Conservation (phyloP, 345 rosid species). For the Litchi chinensis region DNA sequence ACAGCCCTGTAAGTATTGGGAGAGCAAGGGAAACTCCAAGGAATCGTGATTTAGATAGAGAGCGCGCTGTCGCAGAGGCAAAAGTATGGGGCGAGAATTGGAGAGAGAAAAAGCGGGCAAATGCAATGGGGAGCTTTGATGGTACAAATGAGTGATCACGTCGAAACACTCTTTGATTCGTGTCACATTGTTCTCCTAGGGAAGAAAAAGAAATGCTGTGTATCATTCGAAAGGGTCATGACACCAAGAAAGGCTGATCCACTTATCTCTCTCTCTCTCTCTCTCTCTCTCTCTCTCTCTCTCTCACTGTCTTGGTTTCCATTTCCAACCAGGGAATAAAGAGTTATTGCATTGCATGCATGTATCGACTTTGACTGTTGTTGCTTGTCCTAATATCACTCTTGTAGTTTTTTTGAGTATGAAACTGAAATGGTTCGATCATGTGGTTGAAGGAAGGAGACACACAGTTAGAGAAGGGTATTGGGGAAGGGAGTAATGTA, state of each 20-base stretch:
- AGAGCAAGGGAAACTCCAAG: slow-evolving; percentile 75
- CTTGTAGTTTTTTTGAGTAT: slow-evolving; percentile 28
- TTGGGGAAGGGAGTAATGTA: slow-evolving; percentile 10
- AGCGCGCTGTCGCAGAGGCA: slow-evolving; percentile 95
- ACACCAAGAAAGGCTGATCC: slow-evolving; percentile 28
- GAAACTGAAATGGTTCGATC: slow-evolving; percentile 31
- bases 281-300: too few relatives aligned
- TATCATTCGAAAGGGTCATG: slow-evolving; percentile 23
- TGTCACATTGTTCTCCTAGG: slow-evolving; percentile 11
- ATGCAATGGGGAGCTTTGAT: slow-evolving; percentile 73
- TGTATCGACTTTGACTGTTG: slow-evolving; percentile 39
- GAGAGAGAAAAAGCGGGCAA: slow-evolving; percentile 86
- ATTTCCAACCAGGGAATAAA: slow-evolving; percentile 31
- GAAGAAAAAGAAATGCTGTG: slow-evolving; percentile 19
- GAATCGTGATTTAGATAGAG: slow-evolving; percentile 87
- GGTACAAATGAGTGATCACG: slow-evolving; percentile 59
- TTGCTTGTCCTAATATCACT: slow-evolving; percentile 31
- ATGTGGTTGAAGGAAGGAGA: slow-evolving; percentile 30
- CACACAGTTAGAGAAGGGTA: slow-evolving; percentile 23
- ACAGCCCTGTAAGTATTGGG: slow-evolving; percentile 64
- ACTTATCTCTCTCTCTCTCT: slow-evolving; percentile 14
- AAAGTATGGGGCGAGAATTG: slow-evolving; percentile 99
- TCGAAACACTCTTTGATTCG: not conserved
- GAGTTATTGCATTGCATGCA: slow-evolving; percentile 26
- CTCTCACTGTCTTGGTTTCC: slow-evolving; percentile 25